Conservation (phyloP, 768 basidiomycete species). For the Serendipita sp. region DNA sequence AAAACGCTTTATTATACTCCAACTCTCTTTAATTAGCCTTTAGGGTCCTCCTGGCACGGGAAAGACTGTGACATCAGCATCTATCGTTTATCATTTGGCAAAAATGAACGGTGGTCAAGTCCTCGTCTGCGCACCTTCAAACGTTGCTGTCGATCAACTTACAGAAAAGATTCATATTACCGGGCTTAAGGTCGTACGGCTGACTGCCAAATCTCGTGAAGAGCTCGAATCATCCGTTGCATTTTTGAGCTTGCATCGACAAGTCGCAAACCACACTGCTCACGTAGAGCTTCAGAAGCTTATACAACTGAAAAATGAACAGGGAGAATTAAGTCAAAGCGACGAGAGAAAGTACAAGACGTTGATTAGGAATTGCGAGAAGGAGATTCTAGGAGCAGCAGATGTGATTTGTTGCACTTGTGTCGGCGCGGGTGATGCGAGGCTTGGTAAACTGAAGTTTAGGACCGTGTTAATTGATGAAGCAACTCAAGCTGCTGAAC, state of each 20-base stretch:
- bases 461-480: conserved; percentile 97
- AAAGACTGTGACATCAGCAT: conserved; percentile 97
- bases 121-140: conserved; percentile 95
- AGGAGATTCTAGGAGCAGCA: conserved; percentile 86
- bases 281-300: conserved; percentile 96
- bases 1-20: background rate
- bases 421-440: conserved; percentile 92
- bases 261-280: conserved; percentile 91
- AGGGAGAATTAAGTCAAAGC: conserved; percentile 88
- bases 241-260: conserved; percentile 90
- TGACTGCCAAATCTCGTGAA: conserved; percentile 96
- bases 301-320: conserved; percentile 93
- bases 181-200: conserved; percentile 93
- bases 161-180: conserved; percentile 99
- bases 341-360: conserved; percentile 98
- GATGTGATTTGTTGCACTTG: conserved; percentile 99
- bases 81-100: conserved; percentile 94
- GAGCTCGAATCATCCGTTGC: conserved; percentile 90
- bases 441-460: conserved; percentile 93
- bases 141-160: conserved; percentile 97
- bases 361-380: conserved; percentile 85
- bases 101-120: conserved; percentile 99
- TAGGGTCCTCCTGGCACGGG: conserved; percentile 92
- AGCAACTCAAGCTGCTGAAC: conserved; percentile 95
- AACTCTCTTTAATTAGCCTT: background rate